Evolutionary conservation across 495 filamentous ascomycete genomes (phyloP).

Genomic region (Tirmania nivea): DNA sequence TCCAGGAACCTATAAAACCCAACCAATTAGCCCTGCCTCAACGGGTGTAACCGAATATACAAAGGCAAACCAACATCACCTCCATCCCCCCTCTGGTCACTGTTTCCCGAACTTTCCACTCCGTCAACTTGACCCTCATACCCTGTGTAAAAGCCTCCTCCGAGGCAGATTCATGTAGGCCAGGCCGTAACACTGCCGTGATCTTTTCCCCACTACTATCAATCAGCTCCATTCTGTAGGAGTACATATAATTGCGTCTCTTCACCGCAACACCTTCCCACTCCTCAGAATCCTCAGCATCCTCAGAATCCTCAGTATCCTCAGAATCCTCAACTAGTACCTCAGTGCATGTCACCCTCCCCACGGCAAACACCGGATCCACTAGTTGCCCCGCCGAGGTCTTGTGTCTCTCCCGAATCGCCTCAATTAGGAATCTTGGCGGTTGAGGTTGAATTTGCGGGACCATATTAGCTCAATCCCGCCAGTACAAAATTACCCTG

Average conservation of each 20-base stretch:
- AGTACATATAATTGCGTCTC: conserved; percentile 8
- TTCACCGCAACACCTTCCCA: conserved; percentile 5
- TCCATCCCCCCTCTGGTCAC: not conserved
- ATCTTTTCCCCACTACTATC: not conserved
- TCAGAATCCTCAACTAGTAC: too few relatives aligned
- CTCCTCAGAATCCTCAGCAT: conserved; percentile 8
- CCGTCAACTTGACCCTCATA: not conserved
- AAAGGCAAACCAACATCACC: not conserved
- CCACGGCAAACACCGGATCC: too few relatives aligned
- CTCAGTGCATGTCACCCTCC: too few relatives aligned
- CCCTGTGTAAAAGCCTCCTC: not conserved
- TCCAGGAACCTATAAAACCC: not conserved
- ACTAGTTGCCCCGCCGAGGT: too few relatives aligned
- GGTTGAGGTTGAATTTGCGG: too few relatives aligned
- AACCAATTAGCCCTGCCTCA: not conserved
- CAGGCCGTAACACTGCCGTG: not conserved
- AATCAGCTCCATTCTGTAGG: not conserved
- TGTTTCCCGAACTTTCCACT: not conserved
- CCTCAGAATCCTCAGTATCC: not conserved
- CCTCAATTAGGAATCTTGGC: too few relatives aligned
- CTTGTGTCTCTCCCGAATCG: too few relatives aligned
- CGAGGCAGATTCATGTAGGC: not conserved
- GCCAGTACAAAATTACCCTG: too few relatives aligned
- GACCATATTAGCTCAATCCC: too few relatives aligned
- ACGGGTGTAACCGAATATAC: not conserved